phyloP scores from a whole-genome alignment of 2,329 filamentous ascomycete species.

The Colletotrichum sp. region DNA sequence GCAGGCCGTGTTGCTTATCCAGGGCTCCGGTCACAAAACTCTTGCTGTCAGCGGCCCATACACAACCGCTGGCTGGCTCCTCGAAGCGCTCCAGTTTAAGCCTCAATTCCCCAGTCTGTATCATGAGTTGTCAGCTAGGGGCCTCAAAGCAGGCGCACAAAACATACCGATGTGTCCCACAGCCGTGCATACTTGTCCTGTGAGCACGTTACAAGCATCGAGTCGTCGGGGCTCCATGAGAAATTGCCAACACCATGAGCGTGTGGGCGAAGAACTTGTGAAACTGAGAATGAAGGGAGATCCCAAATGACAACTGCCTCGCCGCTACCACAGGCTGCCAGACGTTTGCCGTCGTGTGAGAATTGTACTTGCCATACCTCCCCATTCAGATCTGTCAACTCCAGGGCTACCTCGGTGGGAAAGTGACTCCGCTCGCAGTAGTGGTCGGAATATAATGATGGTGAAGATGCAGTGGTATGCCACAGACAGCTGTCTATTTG shows the following conservation, averaged over 20 bases:
- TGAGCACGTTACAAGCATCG: conserved; percentile 83
- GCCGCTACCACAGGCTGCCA: conserved; percentile 84
- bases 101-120: conserved; percentile 67
- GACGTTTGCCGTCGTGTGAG: conserved; percentile 81
- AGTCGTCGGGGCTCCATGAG: conserved; percentile 91
- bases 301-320: conserved; percentile 83
- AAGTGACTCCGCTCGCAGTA: conserved; percentile 81
- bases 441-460: conserved; percentile 90
- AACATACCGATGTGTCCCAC: conserved; percentile 73
- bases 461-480: conserved; percentile 80
- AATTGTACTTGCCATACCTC: conserved; percentile 95
- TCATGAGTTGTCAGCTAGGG: background rate
- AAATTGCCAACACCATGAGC: conserved; percentile 77
- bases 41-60: conserved; percentile 82
- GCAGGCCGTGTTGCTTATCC: conserved; percentile 69
- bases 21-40: conserved; percentile 83
- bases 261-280: conserved; percentile 70
- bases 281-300: conserved; percentile 69
- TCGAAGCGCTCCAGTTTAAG: conserved; percentile 72
- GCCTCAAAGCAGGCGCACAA: background rate
- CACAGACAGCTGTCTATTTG: conserved; percentile 87
- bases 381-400: conserved; percentile 75
- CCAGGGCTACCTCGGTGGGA: conserved; percentile 72
- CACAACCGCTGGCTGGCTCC: conserved; percentile 87
- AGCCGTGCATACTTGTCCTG: conserved; percentile 75